These are phyloP conservation scores for Xanthoparmelia taractica DNA, from an alignment of 495 filamentous ascomycete genomes.

Conservation along the genomic window DNA sequence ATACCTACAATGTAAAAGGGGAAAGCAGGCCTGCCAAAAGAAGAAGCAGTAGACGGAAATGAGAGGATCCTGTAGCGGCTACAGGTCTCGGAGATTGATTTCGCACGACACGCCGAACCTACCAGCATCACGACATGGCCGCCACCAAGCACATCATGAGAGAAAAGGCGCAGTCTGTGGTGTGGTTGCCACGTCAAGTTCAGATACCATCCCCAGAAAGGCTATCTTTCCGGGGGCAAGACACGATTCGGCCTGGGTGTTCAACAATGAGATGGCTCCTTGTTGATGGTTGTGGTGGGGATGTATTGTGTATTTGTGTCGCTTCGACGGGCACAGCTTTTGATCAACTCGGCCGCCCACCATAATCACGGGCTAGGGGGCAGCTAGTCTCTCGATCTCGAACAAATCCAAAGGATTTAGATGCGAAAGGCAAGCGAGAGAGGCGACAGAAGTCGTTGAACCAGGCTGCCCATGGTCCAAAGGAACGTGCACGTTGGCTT, in stretches of 20 bases:
- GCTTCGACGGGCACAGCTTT: neutral
- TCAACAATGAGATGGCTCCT: neutral
- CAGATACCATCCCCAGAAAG: neutral
- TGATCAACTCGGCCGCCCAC: neutral
- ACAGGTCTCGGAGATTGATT: neutral
- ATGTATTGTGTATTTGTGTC: neutral
- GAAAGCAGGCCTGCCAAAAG: neutral
- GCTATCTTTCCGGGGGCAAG: neutral
- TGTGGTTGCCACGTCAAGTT: neutral
- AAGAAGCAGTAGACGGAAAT: neutral
- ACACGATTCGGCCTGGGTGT: too few species aligned
- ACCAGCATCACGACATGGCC: neutral
- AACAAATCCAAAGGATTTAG: neutral
- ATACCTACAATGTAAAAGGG: neutral
- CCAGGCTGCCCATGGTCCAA: neutral
- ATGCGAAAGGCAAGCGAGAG: neutral
- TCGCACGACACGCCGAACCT: neutral
- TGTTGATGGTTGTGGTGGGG: neutral
- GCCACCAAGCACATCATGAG: neutral
- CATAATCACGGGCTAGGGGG: neutral
- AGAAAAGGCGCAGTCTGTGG: neutral
- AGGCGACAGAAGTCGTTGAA: neutral
- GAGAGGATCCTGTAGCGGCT: neutral
- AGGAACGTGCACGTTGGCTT: neutral
- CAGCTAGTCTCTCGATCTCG: neutral